Conservation (phyloP, 805 yeast species). For the Myxozyma neotropica region DNA sequence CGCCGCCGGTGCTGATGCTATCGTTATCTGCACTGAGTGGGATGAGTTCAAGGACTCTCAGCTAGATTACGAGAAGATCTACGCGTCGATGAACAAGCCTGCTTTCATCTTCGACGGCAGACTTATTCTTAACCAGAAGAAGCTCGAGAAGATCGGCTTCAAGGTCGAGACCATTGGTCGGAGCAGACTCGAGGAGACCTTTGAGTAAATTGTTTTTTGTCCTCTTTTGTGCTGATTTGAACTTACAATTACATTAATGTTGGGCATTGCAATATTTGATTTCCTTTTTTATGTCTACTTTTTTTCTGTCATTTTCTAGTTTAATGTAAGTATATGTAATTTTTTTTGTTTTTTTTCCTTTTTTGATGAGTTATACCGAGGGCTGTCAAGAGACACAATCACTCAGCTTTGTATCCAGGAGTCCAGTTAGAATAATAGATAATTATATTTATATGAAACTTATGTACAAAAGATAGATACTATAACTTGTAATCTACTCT, state of each 20-base stretch:
- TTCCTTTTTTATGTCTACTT: too few species aligned
- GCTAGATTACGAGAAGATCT: constrained; percentile 38
- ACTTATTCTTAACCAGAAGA: constrained; percentile 36
- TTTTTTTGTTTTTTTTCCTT: background rate
- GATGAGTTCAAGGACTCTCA: constrained; percentile 39
- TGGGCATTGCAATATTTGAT: constrained; percentile 4
- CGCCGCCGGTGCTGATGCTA: constrained; percentile 38
- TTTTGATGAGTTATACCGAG: background rate
- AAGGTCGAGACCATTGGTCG: constrained; percentile 39
- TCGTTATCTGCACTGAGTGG: constrained; percentile 41
- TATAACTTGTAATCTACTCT: background rate
- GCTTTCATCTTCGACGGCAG: constrained; percentile 40
- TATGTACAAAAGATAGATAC: background rate
- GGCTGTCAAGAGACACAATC: background rate
- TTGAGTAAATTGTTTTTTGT: constrained; percentile 5
- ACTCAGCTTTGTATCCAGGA: background rate
- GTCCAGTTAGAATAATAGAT: too few species aligned
- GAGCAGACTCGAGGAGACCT: constrained; percentile 32
- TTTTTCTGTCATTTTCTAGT: background rate
- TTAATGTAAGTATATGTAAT: background rate
- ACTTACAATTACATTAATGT: background rate
- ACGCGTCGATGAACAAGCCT: constrained; percentile 39
- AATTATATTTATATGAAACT: too few species aligned
- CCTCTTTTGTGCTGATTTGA: background rate
- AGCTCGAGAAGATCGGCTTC: constrained; percentile 38